These are phyloP conservation scores for Globisporangium splendens DNA, from an alignment of 352 stramenopile species.

Conservation along the genomic window DNA sequence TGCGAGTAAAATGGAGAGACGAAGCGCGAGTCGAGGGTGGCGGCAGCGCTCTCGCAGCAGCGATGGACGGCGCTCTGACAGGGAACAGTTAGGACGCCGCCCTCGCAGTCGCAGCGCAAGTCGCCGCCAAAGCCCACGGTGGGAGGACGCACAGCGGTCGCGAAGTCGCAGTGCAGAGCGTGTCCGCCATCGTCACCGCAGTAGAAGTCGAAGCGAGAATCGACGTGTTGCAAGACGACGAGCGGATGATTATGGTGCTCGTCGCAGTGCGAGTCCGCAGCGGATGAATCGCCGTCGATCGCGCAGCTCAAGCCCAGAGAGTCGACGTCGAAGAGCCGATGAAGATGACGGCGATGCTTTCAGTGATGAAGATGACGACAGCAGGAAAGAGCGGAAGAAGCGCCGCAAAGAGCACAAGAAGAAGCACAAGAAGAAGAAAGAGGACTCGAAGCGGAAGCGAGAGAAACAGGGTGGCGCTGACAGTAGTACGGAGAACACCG, in stretches of 20 bases:
- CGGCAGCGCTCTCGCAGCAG: too few species aligned
- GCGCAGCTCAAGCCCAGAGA: too few species aligned
- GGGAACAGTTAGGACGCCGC: too few species aligned
- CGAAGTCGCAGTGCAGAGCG: constrained; percentile 8
- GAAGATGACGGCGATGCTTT: too few species aligned
- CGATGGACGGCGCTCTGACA: too few species aligned
- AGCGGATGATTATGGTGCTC: too few species aligned
- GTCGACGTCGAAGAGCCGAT: too few species aligned
- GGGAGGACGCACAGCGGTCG: constrained; percentile 1
- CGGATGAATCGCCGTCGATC: too few species aligned
- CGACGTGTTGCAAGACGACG: background rate
- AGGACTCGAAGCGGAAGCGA: background rate
- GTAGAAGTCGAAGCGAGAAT: background rate
- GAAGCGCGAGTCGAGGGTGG: constrained; percentile 5
- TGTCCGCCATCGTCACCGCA: constrained; percentile 12
- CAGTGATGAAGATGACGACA: constrained; percentile 4
- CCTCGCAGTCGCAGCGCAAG: background rate
- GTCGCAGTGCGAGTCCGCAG: too few species aligned
- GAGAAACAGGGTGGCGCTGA: too few species aligned
- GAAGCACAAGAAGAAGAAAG: constrained; percentile 24
- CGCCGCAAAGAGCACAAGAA: constrained; percentile 26
- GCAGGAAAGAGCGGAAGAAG: constrained; percentile 18
- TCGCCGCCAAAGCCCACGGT: background rate
- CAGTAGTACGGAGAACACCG: too few species aligned
- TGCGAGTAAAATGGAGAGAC: constrained; percentile 4